Percentiles rank a stretch among this genome's conserved stretches.
phyloP scores from a whole-genome alignment of 208 protist genomes.

The Trypanosoma lewisi region DNA sequence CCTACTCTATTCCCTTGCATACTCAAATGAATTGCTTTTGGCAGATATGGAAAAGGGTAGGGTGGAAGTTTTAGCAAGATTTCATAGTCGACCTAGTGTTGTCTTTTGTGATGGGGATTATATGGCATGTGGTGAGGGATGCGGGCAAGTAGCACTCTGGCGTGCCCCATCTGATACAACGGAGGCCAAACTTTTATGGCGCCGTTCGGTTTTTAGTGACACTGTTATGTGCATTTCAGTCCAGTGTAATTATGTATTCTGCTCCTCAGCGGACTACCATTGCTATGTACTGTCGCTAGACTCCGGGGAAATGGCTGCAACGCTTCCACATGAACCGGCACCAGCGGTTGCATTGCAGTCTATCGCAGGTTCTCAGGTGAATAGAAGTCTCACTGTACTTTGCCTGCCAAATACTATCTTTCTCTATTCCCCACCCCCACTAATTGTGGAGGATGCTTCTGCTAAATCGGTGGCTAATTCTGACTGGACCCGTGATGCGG shows the following conservation, averaged over 20 bases:
- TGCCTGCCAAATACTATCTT: constrained; percentile 35
- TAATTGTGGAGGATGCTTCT: background rate
- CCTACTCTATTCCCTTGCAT: constrained; percentile 69
- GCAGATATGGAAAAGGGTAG: constrained; percentile 48
- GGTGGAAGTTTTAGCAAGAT: constrained; percentile 48
- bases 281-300: constrained; percentile 47
- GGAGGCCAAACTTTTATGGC: constrained; percentile 45
- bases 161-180: constrained; percentile 24
- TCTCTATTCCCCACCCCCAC: constrained; percentile 29
- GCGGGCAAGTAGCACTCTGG: constrained; percentile 70
- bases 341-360: constrained; percentile 37
- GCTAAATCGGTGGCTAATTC: background rate
- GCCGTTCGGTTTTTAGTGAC: constrained; percentile 42
- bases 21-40: constrained; percentile 87
- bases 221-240: constrained; percentile 45
- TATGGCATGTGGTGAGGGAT: constrained; percentile 74
- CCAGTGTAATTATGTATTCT: constrained; percentile 48
- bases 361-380: constrained; percentile 13
- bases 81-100: constrained; percentile 59
- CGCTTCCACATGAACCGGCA: constrained; percentile 33
- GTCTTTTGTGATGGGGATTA: constrained; percentile 72
- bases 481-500: constrained; percentile 26
- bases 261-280: constrained; percentile 58
- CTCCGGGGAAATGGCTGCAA: constrained; percentile 38
- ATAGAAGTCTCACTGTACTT: constrained; percentile 23